Evolutionary conservation across 23 red algal species (phyloP).

Genomic region (Gracilaria caudata): DNA sequence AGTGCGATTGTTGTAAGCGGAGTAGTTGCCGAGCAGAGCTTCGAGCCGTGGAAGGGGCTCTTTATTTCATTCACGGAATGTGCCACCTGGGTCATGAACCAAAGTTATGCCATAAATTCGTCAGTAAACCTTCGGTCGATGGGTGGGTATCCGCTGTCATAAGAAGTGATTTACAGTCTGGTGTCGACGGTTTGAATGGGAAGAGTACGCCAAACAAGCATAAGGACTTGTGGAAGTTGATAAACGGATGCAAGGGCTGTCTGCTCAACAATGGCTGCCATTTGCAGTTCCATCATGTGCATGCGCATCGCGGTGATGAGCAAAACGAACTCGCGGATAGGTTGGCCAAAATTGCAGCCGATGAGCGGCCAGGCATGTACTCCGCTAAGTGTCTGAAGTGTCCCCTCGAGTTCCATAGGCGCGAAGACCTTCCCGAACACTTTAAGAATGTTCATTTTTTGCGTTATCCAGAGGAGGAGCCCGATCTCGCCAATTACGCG

Average conservation of each 20-base stretch:
- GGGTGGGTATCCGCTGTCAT: slow-evolving; percentile 4
- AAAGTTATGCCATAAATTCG: too few species aligned
- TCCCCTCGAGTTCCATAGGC: not conserved
- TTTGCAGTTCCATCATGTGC: not conserved
- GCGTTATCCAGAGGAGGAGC: not conserved
- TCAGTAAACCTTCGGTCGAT: not conserved
- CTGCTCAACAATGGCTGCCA: not conserved
- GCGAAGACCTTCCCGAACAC: not conserved
- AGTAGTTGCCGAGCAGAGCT: slow-evolving; percentile 5
- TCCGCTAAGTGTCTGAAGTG: not conserved
- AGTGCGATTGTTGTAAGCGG: not conserved
- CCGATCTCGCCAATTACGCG: not conserved
- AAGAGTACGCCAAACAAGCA: not conserved
- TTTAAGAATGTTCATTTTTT: not conserved
- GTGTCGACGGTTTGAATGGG: not conserved
- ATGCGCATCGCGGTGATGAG: not conserved
- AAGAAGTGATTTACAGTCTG: not conserved
- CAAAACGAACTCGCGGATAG: not conserved
- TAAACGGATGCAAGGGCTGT: not conserved
- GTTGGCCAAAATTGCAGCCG: not conserved
- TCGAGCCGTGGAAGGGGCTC: slow-evolving; percentile 1
- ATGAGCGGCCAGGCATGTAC: not conserved
- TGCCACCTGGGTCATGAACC: not conserved
- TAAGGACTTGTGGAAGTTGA: not conserved
- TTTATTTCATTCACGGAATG: slow-evolving; percentile 12